Evolutionary conservation across 139 green algal genomes (phyloP), one percentile per base, ranked within the genome.

Genomic region (Mesotaenium endlicherianum): DNA sequence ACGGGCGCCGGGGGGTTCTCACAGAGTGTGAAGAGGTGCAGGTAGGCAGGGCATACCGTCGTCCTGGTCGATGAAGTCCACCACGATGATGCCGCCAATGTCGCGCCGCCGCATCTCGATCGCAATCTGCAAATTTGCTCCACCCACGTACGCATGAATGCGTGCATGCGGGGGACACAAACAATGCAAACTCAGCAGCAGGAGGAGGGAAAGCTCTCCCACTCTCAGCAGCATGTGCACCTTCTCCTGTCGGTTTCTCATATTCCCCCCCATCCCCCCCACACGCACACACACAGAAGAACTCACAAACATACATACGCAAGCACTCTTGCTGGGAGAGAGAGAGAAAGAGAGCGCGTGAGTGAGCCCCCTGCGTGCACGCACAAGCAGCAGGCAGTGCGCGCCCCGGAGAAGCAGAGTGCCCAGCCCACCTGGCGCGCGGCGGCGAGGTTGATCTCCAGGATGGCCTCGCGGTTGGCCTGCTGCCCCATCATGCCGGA

Each of bases 31-130:
- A 57, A 57, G 8, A 14, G 47, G 47, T 14, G 14, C 47, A 57
- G 47, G 47, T 8, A 57, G 47, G 14, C 47, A 57, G 8, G 47
- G 47, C 8, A 16, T 26, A 68, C 57, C 57, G 34, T 68, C 36
- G 20, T 41, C 43, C 82, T 89, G 89, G 78, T 87, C 78, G n/a
- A 87, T 87, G 43, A 87, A 87, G 79, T 87, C 82, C 14, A 87
- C 49, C 0, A 87, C 82, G 2, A 87, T 84, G 2, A 87, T 82
- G 14, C 82, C 82, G 17, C 80, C 80, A 17, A 87, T 6, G 79
- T 87, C 82, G 59, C 82, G 43, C 60, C 86, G 16, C 0, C 82
- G 76, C 44, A 87, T 17, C 82, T 87, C 82, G 20, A 58, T 20
- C 40, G 76, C 82, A 11, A 87, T 88, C 80, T 86, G 80, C 67